Conservation (phyloP, 257 asterid genomes). For the Capsicum pubescens region DNA sequence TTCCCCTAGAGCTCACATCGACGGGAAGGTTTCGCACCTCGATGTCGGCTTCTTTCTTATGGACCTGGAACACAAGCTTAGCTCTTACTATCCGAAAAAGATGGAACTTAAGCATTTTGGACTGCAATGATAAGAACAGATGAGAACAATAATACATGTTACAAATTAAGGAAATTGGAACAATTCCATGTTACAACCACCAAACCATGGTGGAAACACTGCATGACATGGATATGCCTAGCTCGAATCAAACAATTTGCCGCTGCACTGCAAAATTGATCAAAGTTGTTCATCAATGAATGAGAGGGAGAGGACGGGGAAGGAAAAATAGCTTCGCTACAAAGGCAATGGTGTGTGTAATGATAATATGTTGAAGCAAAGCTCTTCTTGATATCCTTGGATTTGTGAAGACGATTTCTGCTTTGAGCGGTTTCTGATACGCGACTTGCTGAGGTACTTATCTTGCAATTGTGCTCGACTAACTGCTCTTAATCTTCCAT, state of each 20-base stretch:
- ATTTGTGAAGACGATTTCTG: constrained; percentile 38
- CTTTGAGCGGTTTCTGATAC: constrained; percentile 43
- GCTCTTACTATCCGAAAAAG: background rate
- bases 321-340: background rate
- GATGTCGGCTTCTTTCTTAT: background rate
- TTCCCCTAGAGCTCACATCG: no score
- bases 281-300: background rate
- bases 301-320: background rate
- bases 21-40: no score
- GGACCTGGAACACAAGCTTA: background rate
- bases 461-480: constrained; percentile 34
- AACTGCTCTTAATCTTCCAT: constrained; percentile 52
- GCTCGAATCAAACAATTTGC: constrained; percentile 36
- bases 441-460: constrained; percentile 37
- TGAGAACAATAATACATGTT: constrained; percentile 16
- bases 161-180: constrained; percentile 5
- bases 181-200: constrained; percentile 22
- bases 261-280: constrained; percentile 52
- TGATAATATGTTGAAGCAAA: constrained; percentile 61
- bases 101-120: background rate
- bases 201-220: background rate
- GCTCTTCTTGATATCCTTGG: constrained; percentile 38
- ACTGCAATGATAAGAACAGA: background rate
- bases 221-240: constrained; percentile 28
- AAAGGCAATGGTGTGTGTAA: constrained; percentile 54